phyloP scores from a whole-genome alignment of 2,329 filamentous ascomycete species.

The Lithohypha guttulata region DNA sequence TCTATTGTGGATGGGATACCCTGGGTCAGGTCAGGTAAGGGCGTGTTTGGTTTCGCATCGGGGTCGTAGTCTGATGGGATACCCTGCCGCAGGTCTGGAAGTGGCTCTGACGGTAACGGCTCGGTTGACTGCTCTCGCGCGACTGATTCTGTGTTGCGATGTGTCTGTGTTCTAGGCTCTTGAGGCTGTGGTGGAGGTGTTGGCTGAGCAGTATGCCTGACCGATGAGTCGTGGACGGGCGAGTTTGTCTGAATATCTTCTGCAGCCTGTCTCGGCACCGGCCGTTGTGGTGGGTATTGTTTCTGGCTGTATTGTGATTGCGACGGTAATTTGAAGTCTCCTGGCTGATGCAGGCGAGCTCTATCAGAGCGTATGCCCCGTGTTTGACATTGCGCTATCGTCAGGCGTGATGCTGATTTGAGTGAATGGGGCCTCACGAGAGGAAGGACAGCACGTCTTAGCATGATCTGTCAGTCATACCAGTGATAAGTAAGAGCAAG shows the following conservation, averaged over 20 bases:
- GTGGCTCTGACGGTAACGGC: constrained; percentile 10
- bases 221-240: not conserved
- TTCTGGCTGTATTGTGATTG: not conserved
- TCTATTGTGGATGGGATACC: constrained; percentile 87
- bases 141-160: not conserved
- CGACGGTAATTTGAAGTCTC: constrained; percentile 18
- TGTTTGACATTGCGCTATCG: constrained; percentile 26
- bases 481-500: not conserved
- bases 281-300: constrained; percentile 3
- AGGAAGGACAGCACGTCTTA: constrained; percentile 36
- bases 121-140: constrained; percentile 11
- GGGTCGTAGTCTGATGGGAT: constrained; percentile 52
- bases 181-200: not conserved
- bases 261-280: constrained; percentile 6
- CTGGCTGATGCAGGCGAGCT: constrained; percentile 22
- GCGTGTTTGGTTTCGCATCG: constrained; percentile 31
- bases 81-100: constrained; percentile 83
- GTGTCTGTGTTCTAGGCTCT: not conserved
- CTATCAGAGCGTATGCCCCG: constrained; percentile 31
- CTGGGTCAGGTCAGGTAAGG: constrained; percentile 82
- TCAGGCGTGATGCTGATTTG: constrained; percentile 27
- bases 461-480: constrained; percentile 26
- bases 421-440: constrained; percentile 33
- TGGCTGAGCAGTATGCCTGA: not conserved
- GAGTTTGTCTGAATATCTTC: constrained; percentile 1